Evolutionary conservation across 225 moss, liverwort and hornwort genomes (phyloP), one percentile per base, ranked within the genome.

Genomic region (Bryoerythrophyllum caledonicum): DNA sequence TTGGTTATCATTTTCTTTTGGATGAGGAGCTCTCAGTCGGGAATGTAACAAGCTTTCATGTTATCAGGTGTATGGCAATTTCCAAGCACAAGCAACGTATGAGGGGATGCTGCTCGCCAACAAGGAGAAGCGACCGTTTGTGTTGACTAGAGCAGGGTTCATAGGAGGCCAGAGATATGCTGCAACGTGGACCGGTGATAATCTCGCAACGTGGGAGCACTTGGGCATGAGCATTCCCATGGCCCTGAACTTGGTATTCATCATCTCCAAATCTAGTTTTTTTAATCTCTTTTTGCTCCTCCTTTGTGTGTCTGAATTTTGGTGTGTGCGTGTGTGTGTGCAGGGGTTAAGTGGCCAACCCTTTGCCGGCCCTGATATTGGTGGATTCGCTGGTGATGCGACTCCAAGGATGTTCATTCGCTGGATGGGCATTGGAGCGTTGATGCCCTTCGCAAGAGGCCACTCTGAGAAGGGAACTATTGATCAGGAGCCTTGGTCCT

Each of bases 161-260:
- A 66, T 95, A 26, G 99, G 99, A 41, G 75, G 85, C 20, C 95
- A 99, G 65, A 90, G 95, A 87, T 93, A 56, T 76, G 84, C 88
- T 40, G 99, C 99, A 57, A 95, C 99, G 25, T 99, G 99, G 99
- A 93, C 89, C n/a, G 99, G 99, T 65, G 99, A 99, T 79, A 99
- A 99, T 75, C 58, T 99, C 24, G 60, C 99, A 52, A 99, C 80
- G 24, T 99, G 99, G 99, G 86, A 83, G 65, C 99, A 99, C 79
- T 71, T 99, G 82, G 76, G 86, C 86, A 99, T 99, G 99, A 95
- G 90, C 85, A 87, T 99, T 68, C 94, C 97, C 17, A 91, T 99
- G 95, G 69, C 84, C 37, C 68, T 99, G 14, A 99, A 99, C 83
- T 41, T 99, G 94, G 94, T 94, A 83, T 19, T 32, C 5, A 32